Evolutionary conservation across 768 basidiomycete species (phyloP), one percentile per base, ranked within the genome.

Genomic region (Clavulina sp.): DNA sequence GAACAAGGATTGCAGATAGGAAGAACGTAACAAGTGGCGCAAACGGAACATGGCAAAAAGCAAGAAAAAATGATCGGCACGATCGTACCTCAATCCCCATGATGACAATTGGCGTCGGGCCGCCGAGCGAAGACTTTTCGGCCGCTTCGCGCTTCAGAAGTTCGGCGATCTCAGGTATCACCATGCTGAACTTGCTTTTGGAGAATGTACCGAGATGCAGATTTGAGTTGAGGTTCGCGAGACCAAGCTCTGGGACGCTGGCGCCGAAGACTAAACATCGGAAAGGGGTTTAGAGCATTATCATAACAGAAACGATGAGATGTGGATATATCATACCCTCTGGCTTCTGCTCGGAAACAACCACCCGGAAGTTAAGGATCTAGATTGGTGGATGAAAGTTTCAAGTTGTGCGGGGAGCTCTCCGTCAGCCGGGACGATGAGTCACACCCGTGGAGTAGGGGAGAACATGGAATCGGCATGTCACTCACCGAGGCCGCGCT

Each of bases 11-110:
- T n/a, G n/a, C n/a, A n/a, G n/a, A n/a, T n/a, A n/a, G n/a, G n/a
- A n/a, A n/a, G n/a, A n/a, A n/a, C n/a, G n/a, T n/a, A n/a, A n/a
- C n/a, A n/a, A n/a, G n/a, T 2, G 23, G 28, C 21, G 7, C 1
- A 1, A 6, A 26, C 21, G 9, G 41, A 29, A 23, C 31, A 24
- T 48, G 29, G 16, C 13, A n/a, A 19, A 41, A 3, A 5, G 18
- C n/a, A 32, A 41, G 21, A 38, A 38, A 38, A 38, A 38, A 38
- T 38, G 21, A 13, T 1, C n/a, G n/a, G n/a, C n/a, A n/a, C n/a
- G n/a, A n/a, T n/a, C 36, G 13, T 56, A 84, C 88, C 73, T 93
- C 91, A 48, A 93, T 89, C 16, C 92, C 92, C 55, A 88, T 78
- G 4, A 96, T 62, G 4, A 93, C 75, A 9, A 38, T 19, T 13